phyloP scores from a whole-genome alignment of 139 green algal genomes.

The Chlorella sp. region DNA sequence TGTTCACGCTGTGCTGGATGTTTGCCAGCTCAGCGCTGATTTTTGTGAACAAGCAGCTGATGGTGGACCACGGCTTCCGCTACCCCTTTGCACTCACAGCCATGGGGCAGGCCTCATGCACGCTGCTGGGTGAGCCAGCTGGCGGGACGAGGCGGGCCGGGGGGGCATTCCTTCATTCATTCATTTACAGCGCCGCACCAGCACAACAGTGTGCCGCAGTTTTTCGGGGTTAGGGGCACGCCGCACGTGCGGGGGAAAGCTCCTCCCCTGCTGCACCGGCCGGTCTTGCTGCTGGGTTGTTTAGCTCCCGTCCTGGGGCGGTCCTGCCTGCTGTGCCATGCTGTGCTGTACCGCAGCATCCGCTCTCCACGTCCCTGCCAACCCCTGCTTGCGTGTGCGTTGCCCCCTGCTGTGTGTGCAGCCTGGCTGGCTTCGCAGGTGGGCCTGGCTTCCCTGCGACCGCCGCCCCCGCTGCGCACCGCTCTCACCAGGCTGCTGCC shows the following conservation, averaged over 20 bases:
- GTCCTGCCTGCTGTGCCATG: no score
- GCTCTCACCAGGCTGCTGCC: conserved; percentile 27
- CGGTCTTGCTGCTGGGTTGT: no score
- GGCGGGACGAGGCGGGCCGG: background rate
- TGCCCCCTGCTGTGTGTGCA: background rate
- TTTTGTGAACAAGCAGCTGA: conserved; percentile 34
- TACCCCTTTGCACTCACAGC: conserved; percentile 37
- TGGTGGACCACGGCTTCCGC: conserved; percentile 37
- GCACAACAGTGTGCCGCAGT: no score
- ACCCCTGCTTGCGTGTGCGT: background rate
- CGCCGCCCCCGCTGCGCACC: background rate
- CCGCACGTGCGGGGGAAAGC: background rate
- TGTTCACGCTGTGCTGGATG: conserved; percentile 37
- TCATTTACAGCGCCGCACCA: no score
- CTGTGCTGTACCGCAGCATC: background rate
- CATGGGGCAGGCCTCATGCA: conserved; percentile 17
- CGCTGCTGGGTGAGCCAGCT: background rate
- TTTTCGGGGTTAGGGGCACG: background rate
- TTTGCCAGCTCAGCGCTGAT: conserved; percentile 33
- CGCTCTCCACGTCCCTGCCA: background rate
- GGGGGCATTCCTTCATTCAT: no score
- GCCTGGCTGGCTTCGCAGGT: background rate
- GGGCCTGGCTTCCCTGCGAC: conserved; percentile 16
- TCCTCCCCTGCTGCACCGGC: background rate
- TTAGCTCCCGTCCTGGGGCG: no score